A percentile compares a stretch with the other conserved stretches of the same genome.
Conservation (phyloP, 371 early-diverging fungal genomes). For the Mucor lusitanicus region DNA sequence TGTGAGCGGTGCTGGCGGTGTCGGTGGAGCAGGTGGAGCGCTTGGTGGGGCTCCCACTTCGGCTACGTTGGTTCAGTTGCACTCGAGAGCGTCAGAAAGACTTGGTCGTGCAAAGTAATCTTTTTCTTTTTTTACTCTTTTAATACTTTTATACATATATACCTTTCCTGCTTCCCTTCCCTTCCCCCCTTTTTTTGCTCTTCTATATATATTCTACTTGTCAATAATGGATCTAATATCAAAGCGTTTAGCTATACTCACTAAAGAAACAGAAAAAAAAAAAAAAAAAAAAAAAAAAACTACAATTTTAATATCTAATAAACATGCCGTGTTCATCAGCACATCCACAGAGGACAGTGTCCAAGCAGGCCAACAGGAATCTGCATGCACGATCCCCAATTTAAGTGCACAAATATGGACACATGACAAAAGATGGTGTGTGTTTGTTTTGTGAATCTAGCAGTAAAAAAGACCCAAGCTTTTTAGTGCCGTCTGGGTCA, state of each 20-base stretch:
- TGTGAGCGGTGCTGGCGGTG: conserved; percentile 37
- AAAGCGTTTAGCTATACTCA: background rate
- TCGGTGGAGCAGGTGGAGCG: conserved; percentile 32
- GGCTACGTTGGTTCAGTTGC: conserved; percentile 12
- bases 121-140: background rate
- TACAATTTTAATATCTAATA: conserved; percentile 3
- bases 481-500: background rate
- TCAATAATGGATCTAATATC: background rate
- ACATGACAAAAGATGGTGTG: background rate
- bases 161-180: background rate
- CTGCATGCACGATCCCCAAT: background rate
- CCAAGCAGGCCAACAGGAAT: too few species aligned
- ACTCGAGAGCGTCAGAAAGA: conserved; percentile 28
- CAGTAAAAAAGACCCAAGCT: background rate
- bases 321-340: background rate
- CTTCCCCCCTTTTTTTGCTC: background rate
- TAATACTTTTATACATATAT: conserved; percentile 3
- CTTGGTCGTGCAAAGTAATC: conserved; percentile 28
- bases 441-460: background rate
- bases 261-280: background rate
- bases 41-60: conserved; percentile 23
- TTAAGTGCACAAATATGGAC: background rate
- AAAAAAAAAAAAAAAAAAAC: background rate
- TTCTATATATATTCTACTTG: background rate
- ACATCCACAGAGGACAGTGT: too few species aligned